phyloP scores from a whole-genome alignment of 768 basidiomycete genomes.

The Leccinum incarnatum region DNA sequence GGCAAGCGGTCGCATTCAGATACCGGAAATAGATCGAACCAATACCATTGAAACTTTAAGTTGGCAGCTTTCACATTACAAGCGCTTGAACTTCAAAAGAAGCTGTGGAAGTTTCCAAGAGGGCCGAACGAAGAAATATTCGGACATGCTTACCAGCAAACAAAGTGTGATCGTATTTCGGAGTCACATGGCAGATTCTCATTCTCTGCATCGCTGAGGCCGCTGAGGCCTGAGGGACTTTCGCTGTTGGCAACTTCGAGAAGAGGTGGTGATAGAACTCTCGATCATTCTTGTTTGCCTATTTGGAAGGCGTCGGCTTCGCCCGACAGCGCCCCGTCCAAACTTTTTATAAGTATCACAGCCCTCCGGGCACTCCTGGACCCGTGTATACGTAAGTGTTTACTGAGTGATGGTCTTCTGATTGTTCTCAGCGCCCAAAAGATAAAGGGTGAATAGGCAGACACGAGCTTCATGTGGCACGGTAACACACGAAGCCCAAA shows the following conservation, averaged over 20 bases:
- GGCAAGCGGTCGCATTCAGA: background rate
- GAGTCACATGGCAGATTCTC: background rate
- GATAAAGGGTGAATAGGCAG: no score
- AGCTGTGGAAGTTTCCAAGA: background rate
- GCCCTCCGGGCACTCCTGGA: no score
- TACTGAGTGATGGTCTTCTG: no score
- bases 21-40: background rate
- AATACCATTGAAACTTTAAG: background rate
- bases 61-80: background rate
- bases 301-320: background rate
- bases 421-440: no score
- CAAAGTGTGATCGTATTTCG: background rate
- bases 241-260: background rate
- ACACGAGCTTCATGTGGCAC: no score
- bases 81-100: background rate
- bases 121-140: background rate
- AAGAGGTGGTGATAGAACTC: background rate
- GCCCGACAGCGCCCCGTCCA: conserved; percentile 1
- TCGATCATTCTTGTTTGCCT: background rate
- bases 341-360: background rate
- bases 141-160: background rate
- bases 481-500: no score
- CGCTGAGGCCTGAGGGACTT: background rate
- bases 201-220: background rate
- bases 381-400: no score